A percentile compares a stretch with the other conserved stretches of the same genome.
Evolutionary conservation across 495 filamentous ascomycete species (phyloP).

Genomic region (Tuber aestivum): DNA sequence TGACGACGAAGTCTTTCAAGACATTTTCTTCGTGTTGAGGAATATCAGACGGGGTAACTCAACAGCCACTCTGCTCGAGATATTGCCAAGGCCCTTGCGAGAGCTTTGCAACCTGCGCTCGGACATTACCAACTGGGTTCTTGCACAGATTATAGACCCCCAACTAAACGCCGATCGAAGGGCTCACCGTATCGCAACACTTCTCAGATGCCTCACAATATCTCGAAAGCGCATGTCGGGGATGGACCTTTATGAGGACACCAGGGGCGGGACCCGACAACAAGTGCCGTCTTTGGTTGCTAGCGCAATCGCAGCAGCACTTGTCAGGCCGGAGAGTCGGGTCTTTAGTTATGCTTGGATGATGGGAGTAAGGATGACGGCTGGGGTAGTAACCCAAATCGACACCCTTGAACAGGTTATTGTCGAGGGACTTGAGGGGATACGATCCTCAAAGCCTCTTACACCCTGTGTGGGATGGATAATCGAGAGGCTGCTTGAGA

Average conservation of each 20-base stretch:
- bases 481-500: conserved; percentile 42
- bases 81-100: conserved; percentile 39
- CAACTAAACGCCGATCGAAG: conserved; percentile 36
- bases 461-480: conserved; percentile 44
- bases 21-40: conserved; percentile 41
- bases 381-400: conserved; percentile 24
- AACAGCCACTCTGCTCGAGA: conserved; percentile 33
- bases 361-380: conserved; percentile 29
- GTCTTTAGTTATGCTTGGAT: conserved; percentile 40
- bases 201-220: conserved; percentile 39
- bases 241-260: conserved; percentile 43
- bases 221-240: conserved; percentile 43
- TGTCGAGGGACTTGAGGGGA: conserved; percentile 32
- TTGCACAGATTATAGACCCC: conserved; percentile 41
- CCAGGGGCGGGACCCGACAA: conserved; percentile 35
- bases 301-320: conserved; percentile 39
- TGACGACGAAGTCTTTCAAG: conserved; percentile 42
- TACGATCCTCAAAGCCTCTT: conserved; percentile 31
- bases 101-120: conserved; percentile 40
- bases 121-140: conserved; percentile 40
- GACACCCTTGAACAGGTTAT: conserved; percentile 43
- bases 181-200: conserved; percentile 36
- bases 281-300: conserved; percentile 44
- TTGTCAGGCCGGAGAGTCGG: conserved; percentile 42
- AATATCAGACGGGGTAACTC: conserved; percentile 39